Conservation (phyloP, 768 basidiomycete species). For the Boletus tomentosulus region DNA sequence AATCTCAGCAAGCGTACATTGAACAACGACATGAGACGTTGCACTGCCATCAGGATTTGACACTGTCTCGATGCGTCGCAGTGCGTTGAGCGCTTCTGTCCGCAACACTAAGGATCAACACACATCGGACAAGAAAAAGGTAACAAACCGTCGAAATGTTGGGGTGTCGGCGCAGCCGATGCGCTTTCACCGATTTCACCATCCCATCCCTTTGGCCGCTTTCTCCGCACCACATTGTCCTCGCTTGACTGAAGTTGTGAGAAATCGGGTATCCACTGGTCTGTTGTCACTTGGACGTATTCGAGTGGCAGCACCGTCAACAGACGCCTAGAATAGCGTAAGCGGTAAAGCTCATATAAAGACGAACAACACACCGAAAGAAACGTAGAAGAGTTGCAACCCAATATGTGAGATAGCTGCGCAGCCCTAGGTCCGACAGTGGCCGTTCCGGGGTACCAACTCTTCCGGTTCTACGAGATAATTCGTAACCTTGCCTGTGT, state of each 20-base stretch:
- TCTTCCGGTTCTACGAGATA: slow-evolving; percentile 75
- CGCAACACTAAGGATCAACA: background rate
- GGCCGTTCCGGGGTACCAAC: slow-evolving; percentile 94
- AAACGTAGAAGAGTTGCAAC: slow-evolving; percentile 79
- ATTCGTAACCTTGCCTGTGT: slow-evolving; percentile 71
- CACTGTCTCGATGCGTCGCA: slow-evolving; percentile 56
- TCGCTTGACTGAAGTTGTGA: slow-evolving; percentile 32
- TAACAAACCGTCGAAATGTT: slow-evolving; percentile 38
- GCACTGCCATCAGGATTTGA: slow-evolving; percentile 65
- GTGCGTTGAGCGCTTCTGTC: slow-evolving; percentile 50
- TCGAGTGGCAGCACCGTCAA: slow-evolving; percentile 60
- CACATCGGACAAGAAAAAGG: background rate
- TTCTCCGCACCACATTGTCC: slow-evolving; percentile 34
- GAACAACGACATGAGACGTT: slow-evolving; percentile 60
- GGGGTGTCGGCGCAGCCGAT: slow-evolving; percentile 31
- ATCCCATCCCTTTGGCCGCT: slow-evolving; percentile 67
- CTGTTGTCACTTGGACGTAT: slow-evolving; percentile 40
- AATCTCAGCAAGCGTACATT: slow-evolving; percentile 73
- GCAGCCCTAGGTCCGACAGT: slow-evolving; percentile 86
- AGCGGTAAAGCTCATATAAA: background rate
- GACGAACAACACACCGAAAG: slow-evolving; percentile 51
- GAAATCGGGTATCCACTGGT: slow-evolving; percentile 42
- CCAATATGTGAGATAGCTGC: slow-evolving; percentile 90
- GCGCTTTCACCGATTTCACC: slow-evolving; percentile 53
- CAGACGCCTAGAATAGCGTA: slow-evolving; percentile 40